phyloP scores from a whole-genome alignment of 495 filamentous ascomycete genomes.

The Viridothelium virens region DNA sequence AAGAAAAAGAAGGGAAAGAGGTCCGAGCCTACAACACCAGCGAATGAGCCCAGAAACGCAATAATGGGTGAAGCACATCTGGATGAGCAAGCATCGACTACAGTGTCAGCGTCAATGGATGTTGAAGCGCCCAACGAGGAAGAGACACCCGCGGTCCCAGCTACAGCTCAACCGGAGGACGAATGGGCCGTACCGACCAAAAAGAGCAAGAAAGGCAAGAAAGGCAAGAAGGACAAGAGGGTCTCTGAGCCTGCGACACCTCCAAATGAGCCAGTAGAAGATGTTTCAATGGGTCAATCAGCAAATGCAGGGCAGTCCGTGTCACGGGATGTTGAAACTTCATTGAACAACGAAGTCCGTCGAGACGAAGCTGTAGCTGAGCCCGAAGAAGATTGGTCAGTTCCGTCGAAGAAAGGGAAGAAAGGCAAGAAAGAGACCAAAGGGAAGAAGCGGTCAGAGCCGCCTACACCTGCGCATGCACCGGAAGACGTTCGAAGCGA shows the following conservation, averaged over 20 bases:
- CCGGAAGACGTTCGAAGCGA: conserved; percentile 8
- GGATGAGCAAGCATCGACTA: not conserved
- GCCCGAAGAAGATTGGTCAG: not conserved
- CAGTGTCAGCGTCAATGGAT: not conserved
- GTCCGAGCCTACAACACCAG: not conserved
- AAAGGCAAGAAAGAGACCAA: conserved; percentile 20
- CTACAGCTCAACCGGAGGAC: not conserved
- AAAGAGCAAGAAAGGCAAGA: conserved; percentile 23
- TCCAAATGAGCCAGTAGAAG: not conserved
- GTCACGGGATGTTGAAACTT: not conserved
- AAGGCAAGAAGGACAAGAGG: conserved; percentile 20
- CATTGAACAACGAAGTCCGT: not conserved
- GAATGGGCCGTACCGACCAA: conserved; percentile 12
- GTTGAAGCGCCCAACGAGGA: not conserved
- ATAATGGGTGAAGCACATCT: not conserved
- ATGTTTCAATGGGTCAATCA: not conserved
- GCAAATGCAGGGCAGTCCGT: not conserved
- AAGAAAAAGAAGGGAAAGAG: conserved; percentile 7
- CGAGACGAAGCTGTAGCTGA: not conserved
- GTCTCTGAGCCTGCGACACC: conserved; percentile 4
- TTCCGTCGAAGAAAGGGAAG: conserved; percentile 23
- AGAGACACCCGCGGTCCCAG: not conserved
- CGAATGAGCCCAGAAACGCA: not conserved
- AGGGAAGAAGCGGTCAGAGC: conserved; percentile 13
- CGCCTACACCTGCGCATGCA: conserved; percentile 7